Base-by-base conservation (phyloP, 1,139 yeast species). In the Hansenula sp. region DNA sequence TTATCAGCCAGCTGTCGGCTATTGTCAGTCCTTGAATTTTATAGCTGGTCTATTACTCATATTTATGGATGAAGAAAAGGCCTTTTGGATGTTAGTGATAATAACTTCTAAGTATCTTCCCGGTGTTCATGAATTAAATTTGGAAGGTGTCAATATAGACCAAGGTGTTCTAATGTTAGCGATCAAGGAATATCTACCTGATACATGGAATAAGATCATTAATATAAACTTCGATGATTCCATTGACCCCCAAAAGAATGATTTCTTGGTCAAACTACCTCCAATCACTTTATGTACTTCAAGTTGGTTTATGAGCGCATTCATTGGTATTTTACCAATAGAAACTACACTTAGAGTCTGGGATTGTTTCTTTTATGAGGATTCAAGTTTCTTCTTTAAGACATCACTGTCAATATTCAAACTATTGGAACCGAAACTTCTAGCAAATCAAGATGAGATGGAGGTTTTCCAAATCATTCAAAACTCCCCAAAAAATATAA, bases 221-320 rank as follows among this genome's bases (percentile, higher is more conserved):
- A 53, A 65, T 50, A 53, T 55, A 18, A 47, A 53, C 36, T 59
- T 59, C 40, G 61, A 58, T 52, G 51, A 51, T 33, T 53, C 53
- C 25, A 37, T 37, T 13, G 40, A 43, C 43, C 27, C 41, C 40
- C 41, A 44, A 33, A 31, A 42, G 25, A 13, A 79, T 50, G 90
- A 84, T 58, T 84, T 85, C 43, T 70, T 91, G 41, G 71, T 80
- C 18, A 81, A 85, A 52, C 66, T 90, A 41, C 99, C 99, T 1
- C 96, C 97, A 1, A 79, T 93, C 5, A 87, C 97, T 1, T 72
- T 93, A 36, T 95, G 96, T 52, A 91, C 98, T 0, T 91, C 97
- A 0, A 84, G 96, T 40, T 93, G 99, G 99, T 93, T 93, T 62
- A 93, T 93, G 99, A 86, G 96, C 51, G 77, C 89, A 7, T 93